These are phyloP conservation scores for Inosperma sp. DNA, from an alignment of 768 basidiomycete genomes.

Conservation along the genomic window DNA sequence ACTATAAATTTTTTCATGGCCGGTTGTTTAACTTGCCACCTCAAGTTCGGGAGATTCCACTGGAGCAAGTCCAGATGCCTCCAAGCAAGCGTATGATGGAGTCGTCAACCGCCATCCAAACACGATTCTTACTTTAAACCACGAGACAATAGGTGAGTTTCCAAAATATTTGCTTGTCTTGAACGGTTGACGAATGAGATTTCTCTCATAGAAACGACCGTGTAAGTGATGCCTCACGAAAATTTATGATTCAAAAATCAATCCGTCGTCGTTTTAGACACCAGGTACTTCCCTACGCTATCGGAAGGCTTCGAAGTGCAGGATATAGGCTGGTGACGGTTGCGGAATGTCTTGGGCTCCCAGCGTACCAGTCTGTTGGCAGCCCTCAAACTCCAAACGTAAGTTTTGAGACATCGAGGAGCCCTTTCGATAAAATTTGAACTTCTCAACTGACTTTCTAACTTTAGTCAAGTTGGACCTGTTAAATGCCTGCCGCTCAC, in stretches of 20 bases:
- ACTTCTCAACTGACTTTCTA: neutral
- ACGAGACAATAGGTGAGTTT: conserved; percentile 28
- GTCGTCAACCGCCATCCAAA: conserved; percentile 21
- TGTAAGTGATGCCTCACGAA: too few species aligned
- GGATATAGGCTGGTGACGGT: conserved; percentile 38
- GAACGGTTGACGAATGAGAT: neutral
- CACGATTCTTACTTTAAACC: conserved; percentile 34
- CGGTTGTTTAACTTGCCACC: too few species aligned
- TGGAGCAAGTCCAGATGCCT: conserved; percentile 26
- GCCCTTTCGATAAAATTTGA: neutral
- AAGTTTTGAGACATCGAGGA: conserved; percentile 14
- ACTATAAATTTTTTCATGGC: too few species aligned
- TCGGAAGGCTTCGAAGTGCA: conserved; percentile 30
- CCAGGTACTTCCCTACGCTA: conserved; percentile 34
- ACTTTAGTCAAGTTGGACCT: conserved; percentile 8
- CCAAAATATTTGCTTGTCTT: neutral
- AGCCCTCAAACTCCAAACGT: conserved; percentile 29
- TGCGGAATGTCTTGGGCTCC: conserved; percentile 34
- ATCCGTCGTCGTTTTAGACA: too few species aligned
- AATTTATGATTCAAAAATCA: too few species aligned
- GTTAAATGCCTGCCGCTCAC: too few species aligned
- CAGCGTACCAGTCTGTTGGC: conserved; percentile 30
- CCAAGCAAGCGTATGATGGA: conserved; percentile 24
- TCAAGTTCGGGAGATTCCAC: conserved; percentile 32
- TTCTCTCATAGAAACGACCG: conserved; percentile 18